Conservation (phyloP, 2,329 filamentous ascomycete species). For the Phialemoniopsis sp. region DNA sequence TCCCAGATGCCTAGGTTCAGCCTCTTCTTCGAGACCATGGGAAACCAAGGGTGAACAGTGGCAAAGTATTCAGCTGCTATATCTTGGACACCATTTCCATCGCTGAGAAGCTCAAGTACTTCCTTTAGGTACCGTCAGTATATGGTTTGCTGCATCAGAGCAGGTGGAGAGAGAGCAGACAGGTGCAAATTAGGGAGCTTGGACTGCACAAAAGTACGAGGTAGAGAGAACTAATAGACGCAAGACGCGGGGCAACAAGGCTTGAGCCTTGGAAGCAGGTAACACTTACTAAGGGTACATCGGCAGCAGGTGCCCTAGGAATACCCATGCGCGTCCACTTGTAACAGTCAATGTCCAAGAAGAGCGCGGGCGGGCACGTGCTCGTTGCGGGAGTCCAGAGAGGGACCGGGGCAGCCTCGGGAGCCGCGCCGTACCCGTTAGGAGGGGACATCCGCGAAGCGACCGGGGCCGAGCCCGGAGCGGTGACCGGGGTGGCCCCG, state of each 20-base stretch:
- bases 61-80: constrained; percentile 35
- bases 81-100: constrained; percentile 24
- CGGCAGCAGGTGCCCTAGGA: constrained; percentile 28
- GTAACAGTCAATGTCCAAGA: constrained; percentile 36
- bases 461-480: no score
- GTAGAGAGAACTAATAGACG: no score
- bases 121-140: constrained; percentile 17
- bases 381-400: constrained; percentile 10
- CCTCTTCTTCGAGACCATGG: constrained; percentile 41
- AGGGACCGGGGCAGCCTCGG: no score
- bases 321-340: constrained; percentile 27
- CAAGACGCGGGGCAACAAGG: no score
- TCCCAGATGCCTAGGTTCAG: constrained; percentile 37
- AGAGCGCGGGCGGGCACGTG: constrained; percentile 35
- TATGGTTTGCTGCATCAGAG: not conserved
- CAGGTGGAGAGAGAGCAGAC: no score
- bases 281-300: constrained; percentile 32
- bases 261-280: no score
- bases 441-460: no score
- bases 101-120: constrained; percentile 26
- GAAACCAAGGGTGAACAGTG: constrained; percentile 41
- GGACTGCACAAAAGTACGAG: no score
- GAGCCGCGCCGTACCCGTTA: no score
- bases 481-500: constrained; percentile 1
- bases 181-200: no score